A percentile compares a stretch with the other conserved stretches of the same genome.
phyloP scores from a whole-genome alignment of 495 filamentous ascomycete species.

The Trichoderma gamsii region DNA sequence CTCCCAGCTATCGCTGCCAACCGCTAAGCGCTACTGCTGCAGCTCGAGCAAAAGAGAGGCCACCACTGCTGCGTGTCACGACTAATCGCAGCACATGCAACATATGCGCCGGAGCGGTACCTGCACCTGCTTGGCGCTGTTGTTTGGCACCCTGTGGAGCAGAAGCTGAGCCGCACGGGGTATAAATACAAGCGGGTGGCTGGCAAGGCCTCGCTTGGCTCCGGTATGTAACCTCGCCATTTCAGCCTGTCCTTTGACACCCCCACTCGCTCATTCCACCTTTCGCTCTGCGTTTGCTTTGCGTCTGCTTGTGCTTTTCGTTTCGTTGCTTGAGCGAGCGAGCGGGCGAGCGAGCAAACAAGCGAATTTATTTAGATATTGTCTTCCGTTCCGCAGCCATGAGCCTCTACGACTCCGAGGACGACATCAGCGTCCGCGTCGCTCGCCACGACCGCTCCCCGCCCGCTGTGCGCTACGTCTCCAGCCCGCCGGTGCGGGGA shows the following conservation, averaged over 20 bases:
- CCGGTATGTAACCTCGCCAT: neutral
- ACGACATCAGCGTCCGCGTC: conserved; percentile 42
- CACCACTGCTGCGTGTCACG: no score
- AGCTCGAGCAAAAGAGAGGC: no score
- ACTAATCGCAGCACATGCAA: neutral
- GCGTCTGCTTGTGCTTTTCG: neutral
- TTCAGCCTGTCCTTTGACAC: neutral
- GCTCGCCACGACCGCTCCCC: conserved; percentile 30
- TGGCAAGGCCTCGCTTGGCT: neutral
- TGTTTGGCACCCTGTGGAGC: conserved; percentile 9
- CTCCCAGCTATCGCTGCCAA: no score
- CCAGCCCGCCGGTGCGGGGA: conserved; percentile 29
- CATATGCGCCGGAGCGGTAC: neutral
- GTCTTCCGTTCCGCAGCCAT: neutral
- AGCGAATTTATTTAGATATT: no score
- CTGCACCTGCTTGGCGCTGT: neutral
- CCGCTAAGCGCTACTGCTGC: no score
- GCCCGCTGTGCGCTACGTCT: conserved; percentile 34
- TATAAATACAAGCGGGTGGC: neutral
- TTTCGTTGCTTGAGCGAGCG: neutral
- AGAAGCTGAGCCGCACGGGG: neutral
- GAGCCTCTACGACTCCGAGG: conserved; percentile 31
- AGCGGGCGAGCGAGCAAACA: neutral
- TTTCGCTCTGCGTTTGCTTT: neutral
- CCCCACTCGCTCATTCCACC: neutral